phyloP scores from a whole-genome alignment of 2,329 filamentous ascomycete species.

The Cercospora beticola region DNA sequence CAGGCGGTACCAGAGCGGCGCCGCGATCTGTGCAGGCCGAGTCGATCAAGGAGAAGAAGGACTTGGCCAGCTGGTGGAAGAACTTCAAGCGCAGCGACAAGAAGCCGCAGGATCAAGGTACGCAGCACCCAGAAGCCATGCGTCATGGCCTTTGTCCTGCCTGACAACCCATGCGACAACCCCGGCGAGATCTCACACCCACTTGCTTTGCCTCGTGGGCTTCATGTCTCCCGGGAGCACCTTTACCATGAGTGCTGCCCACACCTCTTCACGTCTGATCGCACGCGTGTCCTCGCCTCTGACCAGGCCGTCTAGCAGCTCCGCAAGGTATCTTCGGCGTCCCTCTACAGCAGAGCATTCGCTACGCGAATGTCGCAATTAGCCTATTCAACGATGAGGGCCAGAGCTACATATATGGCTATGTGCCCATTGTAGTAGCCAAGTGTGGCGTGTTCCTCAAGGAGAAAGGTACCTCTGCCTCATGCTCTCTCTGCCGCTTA shows the following conservation, averaged over 20 bases:
- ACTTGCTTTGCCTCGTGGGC: background rate
- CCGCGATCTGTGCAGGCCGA: conserved; percentile 52
- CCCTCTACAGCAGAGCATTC: conserved; percentile 88
- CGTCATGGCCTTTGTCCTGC: conserved; percentile 3
- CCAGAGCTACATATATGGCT: conserved; percentile 96
- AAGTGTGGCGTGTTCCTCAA: conserved; percentile 98
- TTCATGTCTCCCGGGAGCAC: background rate
- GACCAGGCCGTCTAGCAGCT: conserved; percentile 27
- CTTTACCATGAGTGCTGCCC: background rate
- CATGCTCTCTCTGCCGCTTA: background rate
- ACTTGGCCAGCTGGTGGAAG: conserved; percentile 96
- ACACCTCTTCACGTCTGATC: background rate
- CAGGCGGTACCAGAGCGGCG: conserved; percentile 45
- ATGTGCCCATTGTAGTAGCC: conserved; percentile 95
- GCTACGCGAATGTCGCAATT: conserved; percentile 96
- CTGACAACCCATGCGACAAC: background rate
- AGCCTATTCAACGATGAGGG: conserved; percentile 90
- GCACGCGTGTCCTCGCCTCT: conserved; percentile 14
- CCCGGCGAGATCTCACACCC: background rate
- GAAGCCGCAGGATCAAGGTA: conserved; percentile 65
- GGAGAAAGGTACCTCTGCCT: conserved; percentile 78
- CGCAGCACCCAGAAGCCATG: conserved; percentile 27
- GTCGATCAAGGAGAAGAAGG: conserved; percentile 79
- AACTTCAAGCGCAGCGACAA: conserved; percentile 73
- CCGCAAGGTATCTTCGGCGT: conserved; percentile 88